These are phyloP conservation scores for Eucalyptus erythrocorys DNA, from an alignment of 345 rosid genomes.

Conservation along the genomic window DNA sequence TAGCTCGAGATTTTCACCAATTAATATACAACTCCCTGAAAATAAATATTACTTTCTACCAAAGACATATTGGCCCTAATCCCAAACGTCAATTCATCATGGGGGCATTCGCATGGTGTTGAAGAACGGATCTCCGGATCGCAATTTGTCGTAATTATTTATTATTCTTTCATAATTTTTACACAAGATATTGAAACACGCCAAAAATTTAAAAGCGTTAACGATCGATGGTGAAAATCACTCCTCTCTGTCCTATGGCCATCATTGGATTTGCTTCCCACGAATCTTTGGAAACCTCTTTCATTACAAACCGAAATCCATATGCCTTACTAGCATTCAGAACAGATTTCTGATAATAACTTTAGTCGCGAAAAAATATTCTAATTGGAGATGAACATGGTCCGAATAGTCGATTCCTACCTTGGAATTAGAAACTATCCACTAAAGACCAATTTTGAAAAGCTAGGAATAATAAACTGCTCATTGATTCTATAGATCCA, in stretches of 20 bases:
- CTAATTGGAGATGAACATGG: too few species aligned
- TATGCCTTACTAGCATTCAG: not conserved
- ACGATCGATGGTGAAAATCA: not conserved
- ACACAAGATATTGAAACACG: not conserved
- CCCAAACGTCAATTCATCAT: not conserved
- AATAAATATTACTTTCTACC: not conserved
- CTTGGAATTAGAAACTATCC: too few species aligned
- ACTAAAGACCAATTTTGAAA: too few species aligned
- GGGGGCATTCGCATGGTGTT: not conserved
- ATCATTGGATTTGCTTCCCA: not conserved
- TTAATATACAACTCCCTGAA: too few species aligned
- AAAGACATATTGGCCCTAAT: not conserved
- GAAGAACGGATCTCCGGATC: not conserved
- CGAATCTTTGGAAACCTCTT: not conserved
- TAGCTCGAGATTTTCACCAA: not conserved
- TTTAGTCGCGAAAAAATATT: not conserved
- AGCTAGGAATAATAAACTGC: accelerated
- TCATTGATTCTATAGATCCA: too few species aligned
- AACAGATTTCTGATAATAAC: not conserved
- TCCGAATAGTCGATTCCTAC: too few species aligned
- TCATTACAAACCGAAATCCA: not conserved
- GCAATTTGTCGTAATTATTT: not conserved
- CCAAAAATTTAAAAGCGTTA: not conserved
- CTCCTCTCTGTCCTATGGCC: not conserved
- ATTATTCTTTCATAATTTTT: not conserved